These are phyloP conservation scores for Paxillus ammoniavirescens DNA, from an alignment of 768 basidiomycete genomes.

Conservation along the genomic window DNA sequence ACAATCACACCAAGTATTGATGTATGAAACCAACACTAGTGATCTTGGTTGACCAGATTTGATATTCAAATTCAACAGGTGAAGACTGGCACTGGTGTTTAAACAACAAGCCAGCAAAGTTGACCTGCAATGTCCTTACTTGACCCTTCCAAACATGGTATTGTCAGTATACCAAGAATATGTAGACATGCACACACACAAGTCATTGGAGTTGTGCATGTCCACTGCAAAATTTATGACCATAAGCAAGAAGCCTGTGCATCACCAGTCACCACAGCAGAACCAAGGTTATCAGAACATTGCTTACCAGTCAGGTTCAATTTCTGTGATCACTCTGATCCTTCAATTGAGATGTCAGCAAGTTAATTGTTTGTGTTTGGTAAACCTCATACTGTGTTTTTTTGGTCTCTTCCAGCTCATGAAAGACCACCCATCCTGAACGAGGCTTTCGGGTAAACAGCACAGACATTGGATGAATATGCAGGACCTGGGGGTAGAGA, in stretches of 20 bases:
- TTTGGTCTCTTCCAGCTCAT: conserved; percentile 96
- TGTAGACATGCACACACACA: background rate
- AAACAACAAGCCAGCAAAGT: too few species aligned
- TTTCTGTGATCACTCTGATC: conserved; percentile 90
- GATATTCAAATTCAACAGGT: too few species aligned
- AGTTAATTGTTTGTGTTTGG: background rate
- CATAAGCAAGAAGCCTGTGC: conserved; percentile 47
- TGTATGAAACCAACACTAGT: too few species aligned
- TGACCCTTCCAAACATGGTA: background rate
- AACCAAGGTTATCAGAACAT: background rate
- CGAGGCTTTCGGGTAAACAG: conserved; percentile 90
- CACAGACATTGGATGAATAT: conserved; percentile 93
- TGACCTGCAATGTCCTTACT: too few species aligned
- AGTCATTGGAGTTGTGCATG: conserved; percentile 4
- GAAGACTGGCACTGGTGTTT: too few species aligned
- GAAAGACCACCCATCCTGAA: conserved; percentile 91
- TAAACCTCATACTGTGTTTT: conserved; percentile 71
- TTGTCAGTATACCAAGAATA: background rate
- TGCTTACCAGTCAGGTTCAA: conserved; percentile 88
- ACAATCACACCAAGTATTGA: too few species aligned
- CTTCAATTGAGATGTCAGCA: conserved; percentile 38
- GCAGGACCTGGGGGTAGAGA: conserved; percentile 54
- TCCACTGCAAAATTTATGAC: conserved; percentile 45
- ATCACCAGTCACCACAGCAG: conserved; percentile 2
- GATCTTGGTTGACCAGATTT: too few species aligned